Percentiles rank a stretch among this genome's conserved stretches.
Conservation (phyloP, 2,329 filamentous ascomycete species). For the Geosmithia morbida region DNA sequence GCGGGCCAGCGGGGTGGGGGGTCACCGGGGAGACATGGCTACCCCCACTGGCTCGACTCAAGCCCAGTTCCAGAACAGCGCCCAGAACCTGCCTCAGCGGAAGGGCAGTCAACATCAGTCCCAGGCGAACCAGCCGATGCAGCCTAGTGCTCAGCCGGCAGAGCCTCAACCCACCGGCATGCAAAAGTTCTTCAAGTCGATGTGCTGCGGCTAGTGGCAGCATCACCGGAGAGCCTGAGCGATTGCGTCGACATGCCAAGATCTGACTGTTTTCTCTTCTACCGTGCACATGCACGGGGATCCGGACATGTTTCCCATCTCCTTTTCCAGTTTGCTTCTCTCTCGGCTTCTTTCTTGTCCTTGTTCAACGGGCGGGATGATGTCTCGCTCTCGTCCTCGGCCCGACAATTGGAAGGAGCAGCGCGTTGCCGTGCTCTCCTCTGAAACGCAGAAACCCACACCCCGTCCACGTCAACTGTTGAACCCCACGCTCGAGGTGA, state of each 20-base stretch:
- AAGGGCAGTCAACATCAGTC: constrained; percentile 42
- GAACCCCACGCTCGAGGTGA: too few relatives aligned
- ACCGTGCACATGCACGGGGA: not conserved
- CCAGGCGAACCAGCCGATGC: constrained; percentile 38
- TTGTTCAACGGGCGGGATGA: too few relatives aligned
- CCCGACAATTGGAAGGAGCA: too few relatives aligned
- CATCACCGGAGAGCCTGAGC: not conserved
- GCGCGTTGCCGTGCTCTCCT: too few relatives aligned
- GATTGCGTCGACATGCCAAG: too few relatives aligned
- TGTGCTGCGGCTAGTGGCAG: constrained; percentile 64
- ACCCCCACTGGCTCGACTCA: constrained; percentile 85
- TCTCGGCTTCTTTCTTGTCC: too few relatives aligned
- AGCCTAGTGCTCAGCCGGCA: constrained; percentile 38
- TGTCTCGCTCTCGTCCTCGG: too few relatives aligned
- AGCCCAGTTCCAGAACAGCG: constrained; percentile 93
- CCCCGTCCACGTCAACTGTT: too few relatives aligned
- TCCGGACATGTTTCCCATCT: too few relatives aligned
- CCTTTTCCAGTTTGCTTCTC: too few relatives aligned
- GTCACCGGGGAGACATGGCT: constrained; percentile 60
- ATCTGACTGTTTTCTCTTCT: constrained; percentile 8
- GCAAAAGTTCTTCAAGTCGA: constrained; percentile 83
- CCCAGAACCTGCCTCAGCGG: constrained; percentile 65
- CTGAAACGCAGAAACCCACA: too few relatives aligned
- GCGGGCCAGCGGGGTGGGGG: constrained; percentile 62
- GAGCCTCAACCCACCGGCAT: constrained; percentile 69